Evolutionary conservation across 495 filamentous ascomycete species (phyloP), one percentile per base, ranked within the genome.

Genomic region (Bathelium albidoporum): DNA sequence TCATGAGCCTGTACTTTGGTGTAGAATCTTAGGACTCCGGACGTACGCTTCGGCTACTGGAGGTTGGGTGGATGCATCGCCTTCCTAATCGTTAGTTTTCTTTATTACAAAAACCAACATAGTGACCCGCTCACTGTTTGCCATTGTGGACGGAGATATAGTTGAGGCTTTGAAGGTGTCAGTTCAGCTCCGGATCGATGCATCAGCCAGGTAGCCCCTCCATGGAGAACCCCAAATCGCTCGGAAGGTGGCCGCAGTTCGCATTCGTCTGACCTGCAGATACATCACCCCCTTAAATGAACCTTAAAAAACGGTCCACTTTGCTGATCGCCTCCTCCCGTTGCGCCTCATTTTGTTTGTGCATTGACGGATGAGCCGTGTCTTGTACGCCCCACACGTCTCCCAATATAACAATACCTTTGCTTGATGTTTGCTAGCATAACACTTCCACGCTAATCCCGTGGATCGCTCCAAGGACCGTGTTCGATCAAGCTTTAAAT

Each of bases 231-330:
- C 14, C 34, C 34, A 14, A 39, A 39, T 39, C 34, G 34, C 5
- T 39, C 34, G 34, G 34, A 39, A 39, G 34, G 34, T 39, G 34
- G 34, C 34, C 14, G 34, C 34, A 39, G 34, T 39, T 39, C 34
- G 24, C 12, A 24, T 55, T 55, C 22, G 49, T 29, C 7, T 29
- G 49, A 26, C 49, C 49, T 55, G 49, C 49, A 55, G 22, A 26
- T 55, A 14, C 43, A 49, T 49, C 43, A 49, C 43, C 43, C 49
- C 49, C 49, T 29, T 55, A 28, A 55, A 55, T 55, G 10, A 55
- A 55, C 49, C 29, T 55, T 29, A 26, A 49, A 29, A 55, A 55
- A 20, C 11, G 22, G 44, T 20, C 20, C 11, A 5, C 9, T 55
- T 55, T 5, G 20, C 24, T 20, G 20, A 12, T 29, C 9, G 26